phyloP scores from a whole-genome alignment of 805 yeast genomes.

The Cyberlindnera euphorbiiphila region DNA sequence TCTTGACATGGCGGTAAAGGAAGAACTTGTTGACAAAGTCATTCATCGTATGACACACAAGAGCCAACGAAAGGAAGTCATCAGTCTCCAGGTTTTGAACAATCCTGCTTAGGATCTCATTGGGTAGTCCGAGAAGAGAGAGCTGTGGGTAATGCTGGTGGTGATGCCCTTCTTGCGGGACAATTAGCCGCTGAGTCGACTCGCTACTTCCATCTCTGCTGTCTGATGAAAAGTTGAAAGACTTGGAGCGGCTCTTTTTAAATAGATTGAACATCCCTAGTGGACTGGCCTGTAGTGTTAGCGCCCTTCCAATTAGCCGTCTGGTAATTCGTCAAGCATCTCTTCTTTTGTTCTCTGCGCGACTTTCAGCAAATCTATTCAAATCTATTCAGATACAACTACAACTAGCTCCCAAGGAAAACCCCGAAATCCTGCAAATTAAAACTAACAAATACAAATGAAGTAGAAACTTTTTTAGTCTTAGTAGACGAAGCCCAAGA shows the following conservation, averaged over 20 bases:
- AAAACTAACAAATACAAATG: slow-evolving; percentile 1
- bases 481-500: slow-evolving; percentile 95
- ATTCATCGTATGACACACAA: slow-evolving; percentile 36
- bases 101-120: slow-evolving; percentile 38
- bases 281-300: too few species aligned
- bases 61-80: slow-evolving; percentile 29
- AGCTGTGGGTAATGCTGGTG: slow-evolving; percentile 2
- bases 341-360: too few species aligned
- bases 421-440: neutral
- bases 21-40: slow-evolving; percentile 34
- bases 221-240: too few species aligned
- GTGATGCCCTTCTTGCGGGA: too few species aligned
- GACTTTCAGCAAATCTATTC: too few species aligned
- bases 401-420: neutral
- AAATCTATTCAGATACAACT: neutral
- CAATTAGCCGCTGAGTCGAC: too few species aligned
- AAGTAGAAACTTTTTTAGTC: slow-evolving; percentile 1
- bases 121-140: slow-evolving; percentile 40
- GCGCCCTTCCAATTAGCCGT: too few species aligned
- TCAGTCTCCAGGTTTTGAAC: slow-evolving; percentile 27
- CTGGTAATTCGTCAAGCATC: too few species aligned
- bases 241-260: slow-evolving; percentile 20
- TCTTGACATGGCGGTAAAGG: slow-evolving; percentile 34
- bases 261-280: slow-evolving; percentile 5
- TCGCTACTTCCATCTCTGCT: too few species aligned